phyloP scores from a whole-genome alignment of 139 green algal genomes.

The Zygnema circumcarinatum region DNA sequence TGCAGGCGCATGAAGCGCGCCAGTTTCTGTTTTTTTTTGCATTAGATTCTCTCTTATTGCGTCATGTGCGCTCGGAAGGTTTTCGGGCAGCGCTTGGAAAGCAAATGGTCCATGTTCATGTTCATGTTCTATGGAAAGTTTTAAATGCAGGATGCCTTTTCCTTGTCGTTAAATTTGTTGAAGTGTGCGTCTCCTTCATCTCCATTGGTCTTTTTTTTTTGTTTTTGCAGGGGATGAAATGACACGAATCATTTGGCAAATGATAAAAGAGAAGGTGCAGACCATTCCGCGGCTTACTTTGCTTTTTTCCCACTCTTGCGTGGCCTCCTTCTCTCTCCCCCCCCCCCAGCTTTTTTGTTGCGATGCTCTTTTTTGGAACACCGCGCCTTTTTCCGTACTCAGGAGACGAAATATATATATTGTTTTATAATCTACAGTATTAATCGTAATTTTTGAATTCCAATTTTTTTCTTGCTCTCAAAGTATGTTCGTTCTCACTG shows the following conservation, averaged over 20 bases:
- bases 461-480: too few relatives aligned
- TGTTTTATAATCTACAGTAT: too few relatives aligned
- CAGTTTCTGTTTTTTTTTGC: not conserved
- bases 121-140: not conserved
- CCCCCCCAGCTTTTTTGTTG: too few relatives aligned
- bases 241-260: slow-evolving; percentile 84
- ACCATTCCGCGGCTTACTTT: not conserved
- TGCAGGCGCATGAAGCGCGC: not conserved
- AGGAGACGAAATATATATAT: too few relatives aligned
- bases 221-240: slow-evolving; percentile 75
- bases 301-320: slow-evolving; percentile 6
- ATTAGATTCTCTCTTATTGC: not conserved
- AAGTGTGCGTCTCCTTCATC: not conserved
- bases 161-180: slow-evolving; percentile 14
- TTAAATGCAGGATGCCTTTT: not conserved
- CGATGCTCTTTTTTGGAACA: too few relatives aligned
- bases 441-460: too few relatives aligned
- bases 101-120: not conserved
- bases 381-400: too few relatives aligned
- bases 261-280: slow-evolving; percentile 90
- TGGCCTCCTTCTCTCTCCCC: not conserved
- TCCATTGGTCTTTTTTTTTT: slow-evolving; percentile 23
- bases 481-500: not conserved
- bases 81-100: too few relatives aligned
- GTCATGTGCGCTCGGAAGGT: too few relatives aligned